These are phyloP conservation scores for Solanum sitiens DNA, from an alignment of 257 asterid genomes.

Conservation along the genomic window DNA sequence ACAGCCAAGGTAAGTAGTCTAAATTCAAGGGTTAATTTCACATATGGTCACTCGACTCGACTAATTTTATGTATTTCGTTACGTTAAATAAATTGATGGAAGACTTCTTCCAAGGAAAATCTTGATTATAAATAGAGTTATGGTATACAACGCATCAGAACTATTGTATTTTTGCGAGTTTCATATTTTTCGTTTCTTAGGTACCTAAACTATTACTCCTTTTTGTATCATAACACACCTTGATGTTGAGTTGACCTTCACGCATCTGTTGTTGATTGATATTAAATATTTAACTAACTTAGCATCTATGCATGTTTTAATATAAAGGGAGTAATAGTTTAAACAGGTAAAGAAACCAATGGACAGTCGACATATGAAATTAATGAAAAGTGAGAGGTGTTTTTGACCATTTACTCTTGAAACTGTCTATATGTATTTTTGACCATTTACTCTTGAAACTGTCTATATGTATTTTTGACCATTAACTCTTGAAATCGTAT, in stretches of 20 bases:
- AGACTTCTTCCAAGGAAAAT: too few relatives aligned
- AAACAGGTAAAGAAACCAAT: too few relatives aligned
- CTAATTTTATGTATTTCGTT: too few relatives aligned
- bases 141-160: background rate
- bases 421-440: too few relatives aligned
- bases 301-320: too few relatives aligned
- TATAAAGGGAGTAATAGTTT: background rate
- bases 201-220: background rate
- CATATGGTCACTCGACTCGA: background rate
- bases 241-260: background rate
- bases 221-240: background rate
- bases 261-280: background rate
- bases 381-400: too few relatives aligned
- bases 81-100: background rate
- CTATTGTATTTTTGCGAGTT: background rate
- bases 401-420: background rate
- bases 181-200: too few relatives aligned
- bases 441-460: background rate
- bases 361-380: background rate
- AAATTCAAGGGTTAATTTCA: background rate
- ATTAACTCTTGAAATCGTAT: background rate
- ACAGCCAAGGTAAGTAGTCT: slow-evolving; percentile 33
- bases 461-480: background rate
- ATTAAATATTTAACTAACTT: too few relatives aligned
- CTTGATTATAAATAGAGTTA: too few relatives aligned